Evolutionary conservation across 2,329 filamentous ascomycete genomes (phyloP).

Genomic region (Xylogone sp.): DNA sequence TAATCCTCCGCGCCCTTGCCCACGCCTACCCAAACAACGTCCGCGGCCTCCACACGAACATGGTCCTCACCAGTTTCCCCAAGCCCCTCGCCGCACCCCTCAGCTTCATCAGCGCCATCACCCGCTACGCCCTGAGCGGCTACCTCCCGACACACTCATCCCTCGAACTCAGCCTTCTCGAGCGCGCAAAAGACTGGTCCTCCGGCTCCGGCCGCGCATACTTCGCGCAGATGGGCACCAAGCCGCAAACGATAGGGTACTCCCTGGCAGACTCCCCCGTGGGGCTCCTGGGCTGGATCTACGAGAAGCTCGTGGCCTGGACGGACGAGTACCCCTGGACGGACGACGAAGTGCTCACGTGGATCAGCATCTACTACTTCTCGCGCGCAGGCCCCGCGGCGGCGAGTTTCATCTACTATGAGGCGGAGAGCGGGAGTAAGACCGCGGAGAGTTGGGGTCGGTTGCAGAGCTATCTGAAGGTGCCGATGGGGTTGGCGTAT

Average conservation of each 20-base stretch:
- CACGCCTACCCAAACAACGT: conserved; percentile 35
- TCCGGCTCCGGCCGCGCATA: conserved; percentile 4
- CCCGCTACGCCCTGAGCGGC: not conserved
- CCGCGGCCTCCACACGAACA: conserved; percentile 1
- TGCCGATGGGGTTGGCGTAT: conserved; percentile 50
- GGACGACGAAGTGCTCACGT: conserved; percentile 71
- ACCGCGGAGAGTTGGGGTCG: conserved; percentile 2
- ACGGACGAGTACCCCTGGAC: conserved; percentile 68
- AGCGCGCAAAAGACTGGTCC: conserved; percentile 2
- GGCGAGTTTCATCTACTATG: conserved; percentile 67
- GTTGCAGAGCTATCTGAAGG: conserved; percentile 7
- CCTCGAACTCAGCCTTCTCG: not conserved
- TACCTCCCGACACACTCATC: not conserved
- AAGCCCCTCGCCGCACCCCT: not conserved
- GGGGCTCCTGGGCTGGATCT: conserved; percentile 70
- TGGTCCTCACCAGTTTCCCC: not conserved
- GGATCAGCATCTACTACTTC: conserved; percentile 71
- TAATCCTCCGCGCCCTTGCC: conserved; percentile 44
- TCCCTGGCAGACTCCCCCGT: conserved; percentile 66
- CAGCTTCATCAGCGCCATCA: not conserved
- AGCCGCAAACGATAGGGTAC: conserved; percentile 69
- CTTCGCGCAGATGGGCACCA: conserved; percentile 36
- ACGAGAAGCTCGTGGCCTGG: conserved; percentile 77
- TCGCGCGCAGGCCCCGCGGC: conserved; percentile 64
- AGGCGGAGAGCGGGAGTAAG: conserved; percentile 41